Conservation (phyloP, 23 red algal species). For the Gracilaria domingensis region DNA sequence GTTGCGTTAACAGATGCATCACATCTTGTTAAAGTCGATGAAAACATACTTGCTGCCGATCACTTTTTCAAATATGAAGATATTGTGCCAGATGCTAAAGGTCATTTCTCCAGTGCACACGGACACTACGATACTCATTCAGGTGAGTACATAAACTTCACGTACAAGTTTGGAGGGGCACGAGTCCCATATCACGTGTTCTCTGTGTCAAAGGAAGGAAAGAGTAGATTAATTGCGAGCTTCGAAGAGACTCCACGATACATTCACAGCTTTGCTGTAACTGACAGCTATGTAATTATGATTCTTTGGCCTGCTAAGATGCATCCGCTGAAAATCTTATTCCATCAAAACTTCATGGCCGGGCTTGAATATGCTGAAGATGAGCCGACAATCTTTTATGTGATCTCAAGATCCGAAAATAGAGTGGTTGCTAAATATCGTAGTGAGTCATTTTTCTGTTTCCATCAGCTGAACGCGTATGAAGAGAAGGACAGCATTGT, state of each 20-base stretch:
- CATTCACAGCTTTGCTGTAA: slow-evolving; percentile 60
- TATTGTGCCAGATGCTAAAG: not conserved
- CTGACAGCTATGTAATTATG: slow-evolving; percentile 54
- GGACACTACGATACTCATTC: slow-evolving; percentile 15
- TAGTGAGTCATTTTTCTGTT: slow-evolving; percentile 54
- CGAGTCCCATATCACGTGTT: slow-evolving; percentile 39
- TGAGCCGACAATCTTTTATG: slow-evolving; percentile 8
- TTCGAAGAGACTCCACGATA: slow-evolving; percentile 42
- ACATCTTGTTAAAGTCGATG: not conserved
- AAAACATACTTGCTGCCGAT: slow-evolving; percentile 34
- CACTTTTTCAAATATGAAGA: slow-evolving; percentile 50
- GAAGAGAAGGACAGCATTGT: slow-evolving; percentile 33
- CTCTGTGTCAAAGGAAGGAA: slow-evolving; percentile 4
- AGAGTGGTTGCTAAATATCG: slow-evolving; percentile 51
- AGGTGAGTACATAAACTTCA: slow-evolving; percentile 59
- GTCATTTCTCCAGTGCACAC: slow-evolving; percentile 42
- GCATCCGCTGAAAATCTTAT: slow-evolving; percentile 46
- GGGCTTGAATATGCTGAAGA: slow-evolving; percentile 12
- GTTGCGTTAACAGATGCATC: slow-evolving; percentile 17
- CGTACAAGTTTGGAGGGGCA: slow-evolving; percentile 17
- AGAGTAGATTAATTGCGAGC: slow-evolving; percentile 9
- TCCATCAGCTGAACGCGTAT: slow-evolving; percentile 66
- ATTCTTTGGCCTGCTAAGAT: slow-evolving; percentile 37
- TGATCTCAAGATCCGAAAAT: slow-evolving; percentile 25
- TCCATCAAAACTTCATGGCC: slow-evolving; percentile 39